Percentiles rank a stretch among this genome's conserved stretches.
These are phyloP conservation scores for Cardamine chenopodiifolia DNA, from an alignment of 345 rosid genomes.

Conservation along the genomic window DNA sequence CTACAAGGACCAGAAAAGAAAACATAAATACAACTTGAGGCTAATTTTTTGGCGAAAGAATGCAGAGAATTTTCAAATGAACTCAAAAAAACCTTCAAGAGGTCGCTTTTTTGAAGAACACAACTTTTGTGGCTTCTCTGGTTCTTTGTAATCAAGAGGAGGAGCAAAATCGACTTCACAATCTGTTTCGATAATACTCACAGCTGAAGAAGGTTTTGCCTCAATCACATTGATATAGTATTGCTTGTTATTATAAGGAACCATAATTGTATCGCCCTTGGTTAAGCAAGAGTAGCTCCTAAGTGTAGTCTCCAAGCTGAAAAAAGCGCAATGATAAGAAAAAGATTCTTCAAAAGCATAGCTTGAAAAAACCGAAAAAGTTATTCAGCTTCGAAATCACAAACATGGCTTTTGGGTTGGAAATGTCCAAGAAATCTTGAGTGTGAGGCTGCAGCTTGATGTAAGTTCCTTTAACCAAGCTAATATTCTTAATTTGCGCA, in stretches of 20 bases:
- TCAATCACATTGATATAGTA: constrained; percentile 66
- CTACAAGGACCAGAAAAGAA: constrained; percentile 22
- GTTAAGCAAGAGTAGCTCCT: constrained; percentile 79
- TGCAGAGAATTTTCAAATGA: neutral
- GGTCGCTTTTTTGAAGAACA: constrained; percentile 39
- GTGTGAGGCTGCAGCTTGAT: constrained; percentile 74
- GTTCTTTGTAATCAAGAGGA: constrained; percentile 69
- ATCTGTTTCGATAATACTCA: constrained; percentile 73
- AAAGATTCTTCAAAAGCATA: neutral
- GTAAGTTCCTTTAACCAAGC: constrained; percentile 62
- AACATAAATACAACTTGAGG: neutral
- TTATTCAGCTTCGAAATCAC: constrained; percentile 22
- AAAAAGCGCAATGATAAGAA: neutral
- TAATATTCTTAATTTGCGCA: constrained; percentile 50
- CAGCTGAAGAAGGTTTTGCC: constrained; percentile 62
- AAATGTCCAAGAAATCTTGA: constrained; percentile 60
- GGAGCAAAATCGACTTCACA: constrained; percentile 76
- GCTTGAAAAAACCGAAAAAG: neutral
- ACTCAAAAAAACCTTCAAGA: constrained; percentile 47
- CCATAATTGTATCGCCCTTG: constrained; percentile 64
- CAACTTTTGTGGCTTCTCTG: constrained; percentile 49
- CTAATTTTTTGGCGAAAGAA: neutral
- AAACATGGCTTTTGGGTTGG: constrained; percentile 76
- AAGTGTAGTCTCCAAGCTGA: constrained; percentile 72
- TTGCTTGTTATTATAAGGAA: constrained; percentile 65